Percentiles rank a stretch among this genome's conserved stretches.
Evolutionary conservation across 768 basidiomycete genomes (phyloP).

Genomic region (Leccinum obscurum): DNA sequence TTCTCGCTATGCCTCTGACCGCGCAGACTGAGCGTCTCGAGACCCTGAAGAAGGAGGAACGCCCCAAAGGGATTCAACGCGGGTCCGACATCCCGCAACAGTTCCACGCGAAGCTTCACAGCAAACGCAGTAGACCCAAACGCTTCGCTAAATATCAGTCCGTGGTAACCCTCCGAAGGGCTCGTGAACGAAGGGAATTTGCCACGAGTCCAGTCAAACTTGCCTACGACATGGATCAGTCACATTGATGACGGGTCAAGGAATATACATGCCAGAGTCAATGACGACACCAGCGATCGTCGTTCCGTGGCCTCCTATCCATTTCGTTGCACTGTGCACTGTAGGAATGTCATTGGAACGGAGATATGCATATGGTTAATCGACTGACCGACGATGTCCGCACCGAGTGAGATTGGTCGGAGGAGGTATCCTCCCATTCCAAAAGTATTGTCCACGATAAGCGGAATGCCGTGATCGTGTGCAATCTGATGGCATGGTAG

Average conservation of each 20-base stretch:
- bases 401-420: constrained; percentile 55
- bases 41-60: constrained; percentile 58
- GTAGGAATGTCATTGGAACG: neutral
- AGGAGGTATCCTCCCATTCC: constrained; percentile 60
- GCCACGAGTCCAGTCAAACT: constrained; percentile 56
- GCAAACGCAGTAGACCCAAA: constrained; percentile 54
- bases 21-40: constrained; percentile 63
- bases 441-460: constrained; percentile 68
- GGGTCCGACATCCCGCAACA: constrained; percentile 12
- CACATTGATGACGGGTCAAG: neutral
- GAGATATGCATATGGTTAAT: too few relatives aligned
- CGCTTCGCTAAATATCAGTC: constrained; percentile 48
- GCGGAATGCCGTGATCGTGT: constrained; percentile 49
- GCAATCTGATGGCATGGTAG: too few relatives aligned
- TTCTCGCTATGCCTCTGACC: constrained; percentile 53
- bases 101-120: constrained; percentile 51
- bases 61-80: constrained; percentile 53
- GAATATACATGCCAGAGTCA: constrained; percentile 47
- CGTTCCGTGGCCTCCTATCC: constrained; percentile 67
- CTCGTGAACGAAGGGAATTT: constrained; percentile 57
- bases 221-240: constrained; percentile 36
- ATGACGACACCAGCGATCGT: constrained; percentile 64
- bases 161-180: constrained; percentile 59
- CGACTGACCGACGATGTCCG: constrained; percentile 50
- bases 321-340: constrained; percentile 64